Evolutionary conservation across 169 alveolate species (phyloP).

Genomic region (Plasmodium fragile): DNA sequence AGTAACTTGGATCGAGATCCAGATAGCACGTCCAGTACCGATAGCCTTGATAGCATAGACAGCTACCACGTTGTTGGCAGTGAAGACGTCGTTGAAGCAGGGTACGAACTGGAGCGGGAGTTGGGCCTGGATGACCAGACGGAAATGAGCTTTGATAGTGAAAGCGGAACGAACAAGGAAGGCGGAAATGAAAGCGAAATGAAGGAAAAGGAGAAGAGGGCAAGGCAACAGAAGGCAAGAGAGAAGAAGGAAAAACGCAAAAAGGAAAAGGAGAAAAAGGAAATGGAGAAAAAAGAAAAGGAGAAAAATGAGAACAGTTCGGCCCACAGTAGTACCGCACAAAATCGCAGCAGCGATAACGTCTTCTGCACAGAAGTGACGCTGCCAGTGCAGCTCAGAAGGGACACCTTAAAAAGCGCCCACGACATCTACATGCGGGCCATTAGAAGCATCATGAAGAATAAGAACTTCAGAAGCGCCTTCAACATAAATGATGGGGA

Average conservation of each 20-base stretch:
- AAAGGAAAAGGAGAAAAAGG: neutral
- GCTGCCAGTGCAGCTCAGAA: conserved; percentile 21
- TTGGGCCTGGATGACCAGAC: neutral
- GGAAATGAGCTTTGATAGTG: neutral
- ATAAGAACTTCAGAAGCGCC: neutral
- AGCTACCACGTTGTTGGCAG: neutral
- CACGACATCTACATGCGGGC: conserved; percentile 56
- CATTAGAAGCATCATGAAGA: conserved; percentile 25
- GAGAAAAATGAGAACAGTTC: neutral
- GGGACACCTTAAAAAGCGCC: conserved; percentile 19
- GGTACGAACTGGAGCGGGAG: neutral
- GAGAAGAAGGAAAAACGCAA: neutral
- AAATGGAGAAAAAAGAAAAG: neutral
- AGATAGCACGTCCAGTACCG: neutral
- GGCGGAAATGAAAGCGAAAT: neutral
- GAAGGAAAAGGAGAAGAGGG: neutral
- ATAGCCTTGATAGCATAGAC: neutral
- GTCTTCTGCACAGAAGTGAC: conserved; percentile 56
- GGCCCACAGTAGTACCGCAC: neutral
- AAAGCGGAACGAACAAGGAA: neutral
- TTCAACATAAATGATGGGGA: neutral
- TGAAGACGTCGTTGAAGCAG: neutral
- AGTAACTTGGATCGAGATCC: neutral
- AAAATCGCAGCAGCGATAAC: neutral
- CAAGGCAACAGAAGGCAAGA: too few species aligned